Evolutionary conservation across 2,329 filamentous ascomycete genomes (phyloP).

Genomic region (Blastomyces parvus): DNA sequence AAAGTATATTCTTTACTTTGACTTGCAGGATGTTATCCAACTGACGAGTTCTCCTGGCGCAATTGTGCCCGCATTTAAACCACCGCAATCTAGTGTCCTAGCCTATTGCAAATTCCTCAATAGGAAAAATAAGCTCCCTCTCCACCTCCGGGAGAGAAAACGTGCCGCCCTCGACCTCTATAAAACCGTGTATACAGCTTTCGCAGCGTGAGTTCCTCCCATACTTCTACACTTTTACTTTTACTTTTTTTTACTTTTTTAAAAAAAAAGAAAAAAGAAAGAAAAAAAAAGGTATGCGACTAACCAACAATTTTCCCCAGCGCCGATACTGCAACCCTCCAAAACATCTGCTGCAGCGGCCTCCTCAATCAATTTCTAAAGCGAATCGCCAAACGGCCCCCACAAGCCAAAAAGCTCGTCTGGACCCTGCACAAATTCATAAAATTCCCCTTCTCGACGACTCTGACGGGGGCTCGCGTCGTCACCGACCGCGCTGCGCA

Average conservation of each 20-base stretch:
- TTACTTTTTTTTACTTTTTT: no score
- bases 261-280: background rate
- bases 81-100: slow-evolving; percentile 19
- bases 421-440: slow-evolving; percentile 33
- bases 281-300: slow-evolving; percentile 13
- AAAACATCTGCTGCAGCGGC: slow-evolving; percentile 31
- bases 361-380: slow-evolving; percentile 27
- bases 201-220: slow-evolving; percentile 33
- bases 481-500: slow-evolving; percentile 35
- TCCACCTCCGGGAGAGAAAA: slow-evolving; percentile 29
- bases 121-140: slow-evolving; percentile 22
- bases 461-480: slow-evolving; percentile 30
- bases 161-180: slow-evolving; percentile 35
- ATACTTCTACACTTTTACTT: no score
- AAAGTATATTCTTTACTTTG: slow-evolving; percentile 8
- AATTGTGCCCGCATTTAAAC: background rate
- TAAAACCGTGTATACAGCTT: slow-evolving; percentile 38
- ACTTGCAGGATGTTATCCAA: slow-evolving; percentile 8
- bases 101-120: slow-evolving; percentile 27
- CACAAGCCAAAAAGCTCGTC: slow-evolving; percentile 22
- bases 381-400: slow-evolving; percentile 29
- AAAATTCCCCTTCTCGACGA: slow-evolving; percentile 26
- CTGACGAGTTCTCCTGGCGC: background rate
- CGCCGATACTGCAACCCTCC: slow-evolving; percentile 28
- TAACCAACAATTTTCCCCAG: slow-evolving; percentile 19